Percentiles rank a stretch among this genome's conserved stretches.
These are phyloP conservation scores for Nakazawaea sp. DNA, from an alignment of 805 yeast species.

Conservation along the genomic window DNA sequence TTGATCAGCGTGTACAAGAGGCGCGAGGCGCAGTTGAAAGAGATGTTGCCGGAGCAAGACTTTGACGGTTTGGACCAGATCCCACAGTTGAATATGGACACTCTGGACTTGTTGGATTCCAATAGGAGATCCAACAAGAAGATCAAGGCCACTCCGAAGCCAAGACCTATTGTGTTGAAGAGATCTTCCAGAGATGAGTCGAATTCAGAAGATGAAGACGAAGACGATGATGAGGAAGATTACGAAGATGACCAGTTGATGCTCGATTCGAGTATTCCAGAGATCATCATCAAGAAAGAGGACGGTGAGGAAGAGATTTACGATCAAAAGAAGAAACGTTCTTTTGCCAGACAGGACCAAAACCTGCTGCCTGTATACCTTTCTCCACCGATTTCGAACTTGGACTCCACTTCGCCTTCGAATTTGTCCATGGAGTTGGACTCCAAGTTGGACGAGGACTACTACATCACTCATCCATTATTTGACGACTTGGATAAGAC, in stretches of 20 bases:
- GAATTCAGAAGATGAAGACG: slow-evolving; percentile 13
- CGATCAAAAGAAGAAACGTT: background rate
- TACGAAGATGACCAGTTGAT: slow-evolving; percentile 12
- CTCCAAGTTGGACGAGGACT: slow-evolving; percentile 19
- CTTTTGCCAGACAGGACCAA: background rate
- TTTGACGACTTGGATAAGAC: slow-evolving; percentile 10
- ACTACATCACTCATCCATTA: slow-evolving; percentile 2
- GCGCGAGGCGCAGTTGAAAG: slow-evolving; percentile 15
- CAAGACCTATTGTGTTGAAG: slow-evolving; percentile 9
- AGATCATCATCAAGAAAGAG: background rate
- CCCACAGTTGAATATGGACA: slow-evolving; percentile 14
- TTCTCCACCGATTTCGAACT: slow-evolving; percentile 18
- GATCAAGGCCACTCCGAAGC: slow-evolving; percentile 4
- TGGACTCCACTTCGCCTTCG: slow-evolving; percentile 24
- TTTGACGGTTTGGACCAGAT: slow-evolving; percentile 11
- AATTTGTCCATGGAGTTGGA: slow-evolving; percentile 19
- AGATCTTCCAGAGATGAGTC: slow-evolving; percentile 16
- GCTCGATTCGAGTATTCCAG: background rate
- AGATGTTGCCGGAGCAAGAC: slow-evolving; percentile 14
- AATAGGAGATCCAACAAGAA: slow-evolving; percentile 11
- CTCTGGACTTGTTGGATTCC: slow-evolving; percentile 16
- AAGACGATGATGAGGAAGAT: slow-evolving; percentile 10
- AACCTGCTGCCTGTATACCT: background rate
- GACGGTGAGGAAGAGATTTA: background rate
- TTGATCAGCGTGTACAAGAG: slow-evolving; percentile 12